Base-by-base conservation (phyloP, 2,329 filamentous ascomycete species). In the Plenodomus tracheiphilus region DNA sequence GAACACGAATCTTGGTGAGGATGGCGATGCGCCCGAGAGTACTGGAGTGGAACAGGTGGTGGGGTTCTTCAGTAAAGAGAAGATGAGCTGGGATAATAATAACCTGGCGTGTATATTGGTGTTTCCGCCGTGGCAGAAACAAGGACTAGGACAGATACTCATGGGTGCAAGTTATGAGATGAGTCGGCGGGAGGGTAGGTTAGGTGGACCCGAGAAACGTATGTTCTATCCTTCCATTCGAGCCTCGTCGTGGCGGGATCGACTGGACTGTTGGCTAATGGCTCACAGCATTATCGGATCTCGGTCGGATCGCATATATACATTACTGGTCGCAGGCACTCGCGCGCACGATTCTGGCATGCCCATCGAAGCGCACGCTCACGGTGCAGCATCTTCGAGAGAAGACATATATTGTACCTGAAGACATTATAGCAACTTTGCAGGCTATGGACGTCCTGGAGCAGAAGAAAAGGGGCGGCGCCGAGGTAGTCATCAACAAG, bases 51-150 rank as follows among this genome's bases (percentile, higher is more conserved):
- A 59, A 2, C 84, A 87, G 65, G 86, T 97, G 22, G 84, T 93
- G 1, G 94, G 94, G n/a, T 97, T 97, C 80, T 99, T 97, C 77
- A 95, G 89, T 56, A 97, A 99, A 70, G 94, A 99, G 73, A 97
- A 97, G 72, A 88, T 97, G 79, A 96, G 91, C 3, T 99, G 94
- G 93, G 94, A 99, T 66, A 92, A 93, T 65, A 97, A 99, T 73
- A 99, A 97, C 59, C 81, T 99, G 4, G 94, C 94, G 1, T 99
- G 94, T 69, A 99, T 99, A 61, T 80, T 97, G 6, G 83, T 97
- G 15, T 97, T 97, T 66, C 94, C 94, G 1, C 94, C 94, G 0
- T 97, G 93, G 85, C 93, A 97, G 73, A 86, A 88, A 55, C 91
- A 91, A 58, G 91, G 93, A 1, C 81, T 97, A 0, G 94, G 94